Conservation (phyloP, 805 yeast species). For the Sungouiella thailandica region DNA sequence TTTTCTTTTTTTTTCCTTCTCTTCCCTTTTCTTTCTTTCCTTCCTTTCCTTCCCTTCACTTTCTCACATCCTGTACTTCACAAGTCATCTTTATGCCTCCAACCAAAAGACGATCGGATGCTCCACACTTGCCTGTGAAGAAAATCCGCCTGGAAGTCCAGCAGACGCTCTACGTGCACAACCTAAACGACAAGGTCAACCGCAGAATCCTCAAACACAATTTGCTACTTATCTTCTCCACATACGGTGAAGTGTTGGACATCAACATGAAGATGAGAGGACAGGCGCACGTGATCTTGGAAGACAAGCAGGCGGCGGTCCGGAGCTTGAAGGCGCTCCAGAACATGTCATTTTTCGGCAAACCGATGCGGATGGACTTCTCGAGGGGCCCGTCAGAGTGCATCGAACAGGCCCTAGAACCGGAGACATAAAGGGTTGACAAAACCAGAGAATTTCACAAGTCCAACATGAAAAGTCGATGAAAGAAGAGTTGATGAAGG, state of each 20-base stretch:
- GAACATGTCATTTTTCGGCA: slow-evolving; percentile 48
- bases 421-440: too few species aligned
- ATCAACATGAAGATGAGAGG: slow-evolving; percentile 50
- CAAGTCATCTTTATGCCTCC: background rate
- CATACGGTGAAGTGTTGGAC: slow-evolving; percentile 61
- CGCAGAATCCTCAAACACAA: slow-evolving; percentile 42
- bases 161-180: slow-evolving; percentile 54
- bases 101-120: slow-evolving; percentile 2
- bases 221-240: slow-evolving; percentile 53
- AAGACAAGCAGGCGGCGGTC: slow-evolving; percentile 45
- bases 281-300: slow-evolving; percentile 60
- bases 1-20: background rate
- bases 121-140: slow-evolving; percentile 3
- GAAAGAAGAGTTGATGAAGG: too few species aligned
- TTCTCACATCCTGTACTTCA: background rate
- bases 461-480: too few species aligned
- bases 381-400: slow-evolving; percentile 24
- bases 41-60: background rate
- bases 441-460: too few species aligned
- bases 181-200: slow-evolving; percentile 54
- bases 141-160: slow-evolving; percentile 13
- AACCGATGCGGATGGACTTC: slow-evolving; percentile 36
- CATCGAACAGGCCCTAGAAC: slow-evolving; percentile 13
- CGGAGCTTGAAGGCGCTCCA: slow-evolving; percentile 46
- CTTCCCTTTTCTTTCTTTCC: background rate